Evolutionary conservation across 352 stramenopile genomes (phyloP).

Genomic region (Phytophthora pisi): DNA sequence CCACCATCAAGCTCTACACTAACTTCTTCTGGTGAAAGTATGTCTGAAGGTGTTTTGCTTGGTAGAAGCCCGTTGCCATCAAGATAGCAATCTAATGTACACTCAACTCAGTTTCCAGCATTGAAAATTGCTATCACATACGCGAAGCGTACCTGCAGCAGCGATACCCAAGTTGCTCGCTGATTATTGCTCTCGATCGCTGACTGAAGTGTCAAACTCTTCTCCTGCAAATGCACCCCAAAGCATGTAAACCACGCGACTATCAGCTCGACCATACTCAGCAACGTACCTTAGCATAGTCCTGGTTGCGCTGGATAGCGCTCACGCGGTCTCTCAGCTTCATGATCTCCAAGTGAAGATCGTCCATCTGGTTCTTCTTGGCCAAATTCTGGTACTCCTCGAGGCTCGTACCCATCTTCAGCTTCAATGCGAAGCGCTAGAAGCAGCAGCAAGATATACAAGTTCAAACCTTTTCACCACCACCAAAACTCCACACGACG

Average conservation of each 20-base stretch:
- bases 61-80: slow-evolving; percentile 72
- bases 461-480: not conserved
- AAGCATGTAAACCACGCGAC: not conserved
- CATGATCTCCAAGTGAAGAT: slow-evolving; percentile 78
- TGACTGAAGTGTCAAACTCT: slow-evolving; percentile 71
- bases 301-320: slow-evolving; percentile 82
- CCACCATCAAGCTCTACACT: no score
- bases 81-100: slow-evolving; percentile 53
- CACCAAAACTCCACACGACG: not conserved
- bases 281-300: slow-evolving; percentile 75
- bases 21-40: slow-evolving; percentile 89
- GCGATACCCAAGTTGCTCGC: slow-evolving; percentile 80
- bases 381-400: slow-evolving; percentile 84
- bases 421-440: slow-evolving; percentile 71
- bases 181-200: slow-evolving; percentile 83
- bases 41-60: slow-evolving; percentile 77
- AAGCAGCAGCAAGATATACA: not conserved
- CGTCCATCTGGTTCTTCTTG: slow-evolving; percentile 86
- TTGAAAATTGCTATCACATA: not conserved
- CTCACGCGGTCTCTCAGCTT: slow-evolving; percentile 82
- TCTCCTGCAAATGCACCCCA: slow-evolving; percentile 43
- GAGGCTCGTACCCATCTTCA: slow-evolving; percentile 73
- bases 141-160: slow-evolving; percentile 59
- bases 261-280: not conserved
- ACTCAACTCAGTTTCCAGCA: not conserved